Percentiles rank a stretch among this genome's conserved stretches.
phyloP scores from a whole-genome alignment of 73 alveolate species.

The Blepharisma japonicum region DNA sequence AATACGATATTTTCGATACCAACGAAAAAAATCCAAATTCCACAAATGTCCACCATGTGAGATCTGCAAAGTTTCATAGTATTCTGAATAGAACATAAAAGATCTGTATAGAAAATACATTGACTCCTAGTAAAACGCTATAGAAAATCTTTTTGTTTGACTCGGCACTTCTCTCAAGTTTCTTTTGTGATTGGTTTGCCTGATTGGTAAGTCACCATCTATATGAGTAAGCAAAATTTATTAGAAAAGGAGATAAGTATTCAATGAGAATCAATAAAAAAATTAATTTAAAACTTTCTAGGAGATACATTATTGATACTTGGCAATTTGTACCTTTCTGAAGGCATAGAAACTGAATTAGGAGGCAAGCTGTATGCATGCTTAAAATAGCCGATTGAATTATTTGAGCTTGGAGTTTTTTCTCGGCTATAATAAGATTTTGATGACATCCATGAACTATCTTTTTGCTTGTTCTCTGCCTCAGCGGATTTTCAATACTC shows the following conservation, averaged over 20 bases:
- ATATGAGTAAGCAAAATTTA: not conserved
- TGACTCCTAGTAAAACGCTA: not conserved
- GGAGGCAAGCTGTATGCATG: too few species aligned
- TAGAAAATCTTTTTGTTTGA: not conserved
- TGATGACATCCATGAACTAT: too few species aligned
- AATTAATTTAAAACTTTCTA: too few species aligned
- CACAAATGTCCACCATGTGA: not conserved
- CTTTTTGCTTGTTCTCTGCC: too few species aligned
- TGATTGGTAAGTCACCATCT: conserved; percentile 6
- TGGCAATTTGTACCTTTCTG: too few species aligned
- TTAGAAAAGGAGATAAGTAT: not conserved
- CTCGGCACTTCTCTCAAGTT: not conserved
- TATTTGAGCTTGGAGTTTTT: too few species aligned
- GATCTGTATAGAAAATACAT: not conserved
- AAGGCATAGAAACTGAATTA: too few species aligned
- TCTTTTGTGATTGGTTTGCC: conserved; percentile 27
- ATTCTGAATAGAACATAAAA: not conserved
- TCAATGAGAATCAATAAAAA: too few species aligned
- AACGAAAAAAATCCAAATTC: conserved; percentile 10
- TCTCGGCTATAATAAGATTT: too few species aligned
- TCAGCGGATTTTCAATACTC: too few species aligned
- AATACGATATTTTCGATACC: not conserved
- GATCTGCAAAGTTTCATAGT: not conserved
- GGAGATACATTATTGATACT: too few species aligned
- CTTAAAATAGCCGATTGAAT: too few species aligned